Base-by-base conservation (phyloP, 73 alveolate genomes). In the Symbiodinium natans region DNA sequence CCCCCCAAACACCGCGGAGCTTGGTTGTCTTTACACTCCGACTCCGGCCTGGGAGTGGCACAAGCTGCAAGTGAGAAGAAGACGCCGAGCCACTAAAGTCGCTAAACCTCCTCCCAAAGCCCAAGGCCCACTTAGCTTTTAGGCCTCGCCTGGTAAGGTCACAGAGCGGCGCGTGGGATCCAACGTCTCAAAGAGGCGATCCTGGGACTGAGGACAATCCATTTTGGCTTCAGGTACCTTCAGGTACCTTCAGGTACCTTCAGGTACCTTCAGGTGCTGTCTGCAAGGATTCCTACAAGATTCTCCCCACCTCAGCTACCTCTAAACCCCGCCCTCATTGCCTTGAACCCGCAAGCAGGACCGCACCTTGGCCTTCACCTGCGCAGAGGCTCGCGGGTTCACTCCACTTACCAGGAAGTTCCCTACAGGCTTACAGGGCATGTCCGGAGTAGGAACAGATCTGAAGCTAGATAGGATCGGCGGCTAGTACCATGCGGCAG, bases 161-260 rank as follows among this genome's bases (percentile, higher is more conserved):
- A 88, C 95, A 19, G 95, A 88, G 71, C 95, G 95, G 27, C 95
- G 46, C 42, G 95, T 88, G 43, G 95, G 95, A 34, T 88, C 95
- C 95, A 88, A 25, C 42, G 95, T 88, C 71, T 88, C 95, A 33
- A 88, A 88, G 86, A 88, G 95, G 11, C 95, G 95, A 63, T 88
- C 95, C 95, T 88, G 43, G 33, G 74, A 17, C 39, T 1, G 75
- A 21, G 27, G 27, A 29, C 31, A 29, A 2, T 56, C 31, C 17
- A 21, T 21, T 54, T 21, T 15, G 21, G 74, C 29, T 54, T 54
- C 74, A 54, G 13, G 21, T 54, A 13, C 74, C 74, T 15, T 54
- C n/a, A n/a, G n/a, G n/a, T n/a, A 68, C 38, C 33, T 23, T n/a
- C 40, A 68, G 13, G 7, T 38, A 9, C 83, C 83, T 13, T 7